Conservation (phyloP, 176 grass and related monocot species). For the Oryza glumipatula region DNA sequence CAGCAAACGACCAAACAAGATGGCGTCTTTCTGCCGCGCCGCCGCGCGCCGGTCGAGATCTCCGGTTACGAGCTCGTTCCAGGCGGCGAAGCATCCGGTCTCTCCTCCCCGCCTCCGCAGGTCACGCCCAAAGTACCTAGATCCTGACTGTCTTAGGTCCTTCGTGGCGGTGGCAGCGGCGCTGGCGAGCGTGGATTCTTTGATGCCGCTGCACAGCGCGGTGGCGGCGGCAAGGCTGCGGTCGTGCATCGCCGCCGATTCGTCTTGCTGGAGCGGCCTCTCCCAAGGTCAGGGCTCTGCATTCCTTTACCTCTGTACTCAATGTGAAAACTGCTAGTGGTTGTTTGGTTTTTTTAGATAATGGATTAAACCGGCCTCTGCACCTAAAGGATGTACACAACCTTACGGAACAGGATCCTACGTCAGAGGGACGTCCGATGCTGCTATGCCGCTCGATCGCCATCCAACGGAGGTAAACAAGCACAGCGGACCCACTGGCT, state of each 20-base stretch:
- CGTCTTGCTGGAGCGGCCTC: constrained; percentile 74
- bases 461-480: no score
- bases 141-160: constrained; percentile 24
- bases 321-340: background rate
- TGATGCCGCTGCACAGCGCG: constrained; percentile 79
- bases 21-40: constrained; percentile 68
- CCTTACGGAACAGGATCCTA: no score
- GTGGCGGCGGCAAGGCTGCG: constrained; percentile 63
- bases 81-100: background rate
- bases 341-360: background rate
- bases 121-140: background rate
- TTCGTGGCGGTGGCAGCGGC: constrained; percentile 21
- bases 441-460: no score
- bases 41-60: constrained; percentile 46
- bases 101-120: constrained; percentile 46
- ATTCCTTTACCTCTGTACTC: background rate
- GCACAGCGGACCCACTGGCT: no score
- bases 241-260: constrained; percentile 69
- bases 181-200: constrained; percentile 48
- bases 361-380: no score
- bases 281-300: constrained; percentile 55
- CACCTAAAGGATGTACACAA: no score
- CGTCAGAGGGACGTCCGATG: no score
- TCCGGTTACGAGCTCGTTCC: background rate
- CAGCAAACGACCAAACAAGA: constrained; percentile 10